Percentiles rank a stretch among this genome's conserved stretches.
Evolutionary conservation across 2,329 filamentous ascomycete genomes (phyloP).

Genomic region (Xylaria sp.): DNA sequence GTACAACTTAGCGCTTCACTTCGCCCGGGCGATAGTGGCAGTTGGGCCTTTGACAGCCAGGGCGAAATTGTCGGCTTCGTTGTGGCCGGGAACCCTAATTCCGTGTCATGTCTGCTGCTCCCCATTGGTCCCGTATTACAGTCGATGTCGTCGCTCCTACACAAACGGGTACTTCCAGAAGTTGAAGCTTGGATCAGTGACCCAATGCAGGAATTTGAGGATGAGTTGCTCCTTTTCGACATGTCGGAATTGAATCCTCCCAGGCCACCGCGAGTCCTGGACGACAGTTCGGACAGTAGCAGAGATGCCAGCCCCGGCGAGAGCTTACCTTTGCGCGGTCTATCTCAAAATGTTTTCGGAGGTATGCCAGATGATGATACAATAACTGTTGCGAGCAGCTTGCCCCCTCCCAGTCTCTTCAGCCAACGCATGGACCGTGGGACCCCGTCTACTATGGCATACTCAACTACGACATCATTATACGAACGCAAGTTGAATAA

Average conservation of each 20-base stretch:
- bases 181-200: conserved; percentile 42
- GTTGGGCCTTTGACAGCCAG: conserved; percentile 28
- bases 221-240: conserved; percentile 76
- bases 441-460: conserved; percentile 16
- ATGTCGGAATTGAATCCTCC: conserved; percentile 74
- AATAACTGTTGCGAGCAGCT: conserved; percentile 27
- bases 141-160: conserved; percentile 14
- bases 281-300: conserved; percentile 60
- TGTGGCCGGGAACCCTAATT: conserved; percentile 31
- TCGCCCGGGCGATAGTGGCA: conserved; percentile 31
- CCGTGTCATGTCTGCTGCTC: conserved; percentile 29
- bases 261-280: conserved; percentile 66
- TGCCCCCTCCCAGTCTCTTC: conserved; percentile 28
- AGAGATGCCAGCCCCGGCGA: conserved; percentile 53
- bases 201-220: conserved; percentile 65
- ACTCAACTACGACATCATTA: neutral
- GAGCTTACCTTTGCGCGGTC: neutral
- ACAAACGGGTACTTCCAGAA: neutral
- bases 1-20: conserved; percentile 19
- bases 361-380: conserved; percentile 16
- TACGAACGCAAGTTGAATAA: neutral
- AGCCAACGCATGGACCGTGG: conserved; percentile 23
- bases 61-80: conserved; percentile 28
- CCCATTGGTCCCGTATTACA: conserved; percentile 6
- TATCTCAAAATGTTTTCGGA: neutral